Evolutionary conservation across 1,139 yeast species (phyloP).

Genomic region (Yamadazyma jaroonii): DNA sequence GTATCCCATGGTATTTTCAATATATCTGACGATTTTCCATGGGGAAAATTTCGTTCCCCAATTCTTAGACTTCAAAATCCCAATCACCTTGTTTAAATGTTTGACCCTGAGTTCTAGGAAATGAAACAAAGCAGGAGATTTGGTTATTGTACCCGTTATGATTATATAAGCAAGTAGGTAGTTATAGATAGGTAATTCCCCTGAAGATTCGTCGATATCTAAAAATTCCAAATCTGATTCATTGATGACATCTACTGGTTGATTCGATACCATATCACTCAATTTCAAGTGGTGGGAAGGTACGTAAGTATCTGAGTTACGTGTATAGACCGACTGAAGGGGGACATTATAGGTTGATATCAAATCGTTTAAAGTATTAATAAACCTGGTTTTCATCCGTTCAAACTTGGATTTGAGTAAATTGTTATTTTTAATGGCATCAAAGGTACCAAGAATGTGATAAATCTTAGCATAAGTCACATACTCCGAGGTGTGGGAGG

Average conservation of each 20-base stretch:
- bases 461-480: conserved; percentile 36
- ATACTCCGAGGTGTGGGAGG: conserved; percentile 26
- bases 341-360: conserved; percentile 21
- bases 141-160: conserved; percentile 9
- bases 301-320: conserved; percentile 18
- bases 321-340: conserved; percentile 9
- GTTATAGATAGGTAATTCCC: conserved; percentile 30
- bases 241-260: conserved; percentile 6
- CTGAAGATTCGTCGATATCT: conserved; percentile 1
- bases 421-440: conserved; percentile 17
- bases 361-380: conserved; percentile 21
- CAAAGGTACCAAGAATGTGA: conserved; percentile 26
- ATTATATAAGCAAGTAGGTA: conserved; percentile 33
- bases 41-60: conserved; percentile 3
- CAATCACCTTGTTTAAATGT: conserved; percentile 16
- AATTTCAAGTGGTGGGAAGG: conserved; percentile 10
- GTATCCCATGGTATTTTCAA: conserved; percentile 34
- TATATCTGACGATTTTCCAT: background rate
- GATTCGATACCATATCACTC: conserved; percentile 8
- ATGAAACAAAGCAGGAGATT: conserved; percentile 20
- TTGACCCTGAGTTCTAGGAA: conserved; percentile 25
- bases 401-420: conserved; percentile 18
- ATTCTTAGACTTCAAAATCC: conserved; percentile 17
- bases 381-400: conserved; percentile 24
- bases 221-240: conserved; percentile 7